phyloP scores from a whole-genome alignment of 805 yeast species.

The Candida piceae region DNA sequence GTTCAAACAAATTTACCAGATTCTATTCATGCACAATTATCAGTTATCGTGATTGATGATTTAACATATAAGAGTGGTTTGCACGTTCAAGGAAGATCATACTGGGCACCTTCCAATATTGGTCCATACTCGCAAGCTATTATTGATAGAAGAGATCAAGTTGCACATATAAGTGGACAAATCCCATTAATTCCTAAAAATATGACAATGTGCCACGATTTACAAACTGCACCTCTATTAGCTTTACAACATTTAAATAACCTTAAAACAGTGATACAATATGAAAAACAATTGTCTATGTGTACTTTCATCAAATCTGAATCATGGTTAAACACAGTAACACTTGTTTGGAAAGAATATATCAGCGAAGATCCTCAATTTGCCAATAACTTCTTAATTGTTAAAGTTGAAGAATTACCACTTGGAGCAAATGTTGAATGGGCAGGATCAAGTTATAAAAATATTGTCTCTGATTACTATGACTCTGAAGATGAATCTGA shows the following conservation, averaged over 20 bases:
- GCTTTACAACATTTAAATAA: conserved; percentile 72
- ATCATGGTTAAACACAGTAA: conserved; percentile 27
- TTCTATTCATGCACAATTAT: conserved; percentile 44
- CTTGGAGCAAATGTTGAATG: conserved; percentile 65
- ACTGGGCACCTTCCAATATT: conserved; percentile 98
- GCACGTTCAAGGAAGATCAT: conserved; percentile 89
- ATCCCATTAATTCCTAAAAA: conserved; percentile 75
- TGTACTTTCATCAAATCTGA: conserved; percentile 50
- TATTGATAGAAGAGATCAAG: conserved; percentile 40
- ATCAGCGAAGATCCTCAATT: conserved; percentile 13
- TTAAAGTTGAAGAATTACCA: conserved; percentile 56
- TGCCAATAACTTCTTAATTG: conserved; percentile 39
- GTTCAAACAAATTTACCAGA: conserved; percentile 53
- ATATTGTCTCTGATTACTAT: conserved; percentile 35
- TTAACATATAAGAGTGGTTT: conserved; percentile 52
- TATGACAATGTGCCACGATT: conserved; percentile 45
- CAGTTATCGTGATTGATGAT: conserved; percentile 46
- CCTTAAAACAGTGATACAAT: conserved; percentile 52
- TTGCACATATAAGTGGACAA: conserved; percentile 79
- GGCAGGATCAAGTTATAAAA: conserved; percentile 57
- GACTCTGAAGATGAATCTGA: conserved; percentile 33
- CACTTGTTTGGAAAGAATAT: conserved; percentile 44
- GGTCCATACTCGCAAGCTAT: conserved; percentile 95
- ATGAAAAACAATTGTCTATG: conserved; percentile 38
- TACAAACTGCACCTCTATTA: conserved; percentile 38